These are phyloP conservation scores for Basidioascus undulatus DNA, from an alignment of 768 basidiomycete genomes.

Conservation along the genomic window DNA sequence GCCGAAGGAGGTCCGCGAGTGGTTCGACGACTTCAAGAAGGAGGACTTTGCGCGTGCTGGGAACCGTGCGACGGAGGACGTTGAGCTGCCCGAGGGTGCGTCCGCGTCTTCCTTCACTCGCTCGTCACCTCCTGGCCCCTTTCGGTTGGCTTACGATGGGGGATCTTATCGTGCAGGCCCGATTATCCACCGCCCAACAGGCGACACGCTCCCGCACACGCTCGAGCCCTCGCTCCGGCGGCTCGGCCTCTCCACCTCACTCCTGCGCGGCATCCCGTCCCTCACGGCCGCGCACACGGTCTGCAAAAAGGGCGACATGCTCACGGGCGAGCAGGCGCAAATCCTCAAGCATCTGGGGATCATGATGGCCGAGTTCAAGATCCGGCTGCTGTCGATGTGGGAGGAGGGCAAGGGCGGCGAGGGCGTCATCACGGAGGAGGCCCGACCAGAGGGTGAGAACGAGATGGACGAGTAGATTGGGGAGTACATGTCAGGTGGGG, in stretches of 20 bases:
- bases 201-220: slow-evolving; percentile 77
- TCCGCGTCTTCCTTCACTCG: neutral
- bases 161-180: slow-evolving; percentile 37
- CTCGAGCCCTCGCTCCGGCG: slow-evolving; percentile 91
- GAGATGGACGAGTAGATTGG: slow-evolving; percentile 20
- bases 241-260: slow-evolving; percentile 54
- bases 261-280: slow-evolving; percentile 72
- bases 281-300: slow-evolving; percentile 48
- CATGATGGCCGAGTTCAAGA: slow-evolving; percentile 62
- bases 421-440: neutral
- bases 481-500: too few relatives aligned
- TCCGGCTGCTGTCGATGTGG: slow-evolving; percentile 49
- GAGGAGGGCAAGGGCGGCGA: slow-evolving; percentile 21
- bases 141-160: neutral
- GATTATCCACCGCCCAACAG: slow-evolving; percentile 37
- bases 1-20: slow-evolving; percentile 73
- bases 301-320: slow-evolving; percentile 52
- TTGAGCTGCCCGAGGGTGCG: slow-evolving; percentile 37
- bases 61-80: slow-evolving; percentile 46
- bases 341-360: slow-evolving; percentile 75
- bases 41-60: slow-evolving; percentile 80
- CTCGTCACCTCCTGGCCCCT: neutral
- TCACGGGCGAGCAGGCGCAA: slow-evolving; percentile 74
- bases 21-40: slow-evolving; percentile 77
- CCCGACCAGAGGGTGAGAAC: slow-evolving; percentile 19